Base-by-base conservation (phyloP, 2,329 filamentous ascomycete genomes). In the Venturiaceae sp. region DNA sequence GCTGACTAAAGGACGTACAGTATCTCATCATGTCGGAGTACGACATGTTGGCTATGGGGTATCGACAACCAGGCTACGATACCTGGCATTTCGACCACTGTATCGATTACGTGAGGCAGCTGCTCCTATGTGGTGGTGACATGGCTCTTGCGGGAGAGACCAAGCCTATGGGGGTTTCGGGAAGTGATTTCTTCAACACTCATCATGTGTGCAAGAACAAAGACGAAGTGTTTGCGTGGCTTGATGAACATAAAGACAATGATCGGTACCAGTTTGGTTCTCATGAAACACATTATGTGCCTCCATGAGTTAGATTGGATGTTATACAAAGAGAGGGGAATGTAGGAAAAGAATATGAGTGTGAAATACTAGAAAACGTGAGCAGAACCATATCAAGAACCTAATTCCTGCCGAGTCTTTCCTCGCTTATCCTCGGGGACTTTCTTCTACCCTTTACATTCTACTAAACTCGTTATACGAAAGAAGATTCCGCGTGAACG, bases 61-160 rank as follows among this genome's bases (percentile, higher is more conserved):
- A 57, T 8, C 21, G 33, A 9, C 57, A 39, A 34, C 57, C 57
- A 44, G 46, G 32, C 44, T 26, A 53, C 21, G 46, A 53, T 30
- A 58, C 57, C 5, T 39, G 34, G 57, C 57, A 58, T 54, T 47
- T 58, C 28, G 57, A 58, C 32, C 57, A 58, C 32, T 58, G 57
- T 23, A 54, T 58, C 21, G 57, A 58, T 34, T 58, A 58, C 33
- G 37, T 58, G 13, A 30, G 57, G n/a, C 57, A 58, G n/a, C 33
- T 58, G 19, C 39, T 58, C n/a, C 8, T 58, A 8, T 58, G 57
- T 37, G 44, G 57, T 23, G 57, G 57, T 36, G 57, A 58, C 19
- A 58, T 58, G 57, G 44, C 57, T 6, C 47, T 58, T 16, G 57
- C 57, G 9, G 57, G 57, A 28, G 57, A 50, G 44, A 47, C 56